Conservation (phyloP, 768 basidiomycete species). For the Crassisporium funariophilum region DNA sequence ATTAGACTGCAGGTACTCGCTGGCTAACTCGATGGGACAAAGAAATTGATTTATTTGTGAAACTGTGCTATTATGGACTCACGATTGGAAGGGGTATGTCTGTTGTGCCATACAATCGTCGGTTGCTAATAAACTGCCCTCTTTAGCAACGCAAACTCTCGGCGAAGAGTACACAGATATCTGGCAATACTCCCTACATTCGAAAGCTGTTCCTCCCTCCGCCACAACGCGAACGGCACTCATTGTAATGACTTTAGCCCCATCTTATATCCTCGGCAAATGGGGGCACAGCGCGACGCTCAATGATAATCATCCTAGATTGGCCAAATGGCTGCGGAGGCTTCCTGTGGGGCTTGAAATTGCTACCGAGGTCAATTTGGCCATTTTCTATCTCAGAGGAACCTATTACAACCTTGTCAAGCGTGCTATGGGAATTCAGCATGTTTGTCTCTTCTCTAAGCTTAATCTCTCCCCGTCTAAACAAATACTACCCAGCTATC, state of each 20-base stretch:
- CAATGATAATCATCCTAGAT: constrained; percentile 35
- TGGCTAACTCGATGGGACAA: constrained; percentile 81
- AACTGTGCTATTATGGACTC: constrained; percentile 71
- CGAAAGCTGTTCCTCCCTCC: constrained; percentile 44
- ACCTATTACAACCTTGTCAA: constrained; percentile 76
- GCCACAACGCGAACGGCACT: constrained; percentile 48
- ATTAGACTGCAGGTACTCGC: constrained; percentile 60
- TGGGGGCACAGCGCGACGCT: constrained; percentile 42
- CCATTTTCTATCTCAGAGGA: constrained; percentile 78
- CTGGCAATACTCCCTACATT: constrained; percentile 64
- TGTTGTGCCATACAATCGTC: too few relatives aligned
- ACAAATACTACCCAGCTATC: constrained; percentile 58
- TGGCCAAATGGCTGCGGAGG: constrained; percentile 35
- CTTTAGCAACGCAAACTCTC: constrained; percentile 72
- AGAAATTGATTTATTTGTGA: constrained; percentile 71
- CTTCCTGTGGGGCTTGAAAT: constrained; percentile 59
- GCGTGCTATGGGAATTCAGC: constrained; percentile 65
- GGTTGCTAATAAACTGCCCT: neutral
- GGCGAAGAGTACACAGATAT: constrained; percentile 93
- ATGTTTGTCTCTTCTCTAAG: constrained; percentile 45
- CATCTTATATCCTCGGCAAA: constrained; percentile 60
- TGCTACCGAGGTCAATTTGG: constrained; percentile 72
- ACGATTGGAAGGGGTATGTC: constrained; percentile 72
- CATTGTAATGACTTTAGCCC: constrained; percentile 67
- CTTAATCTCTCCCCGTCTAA: neutral